Evolutionary conservation across 495 filamentous ascomycete species (phyloP), one percentile per base, ranked within the genome.

Genomic region (Hypoxylon crocopeplum): DNA sequence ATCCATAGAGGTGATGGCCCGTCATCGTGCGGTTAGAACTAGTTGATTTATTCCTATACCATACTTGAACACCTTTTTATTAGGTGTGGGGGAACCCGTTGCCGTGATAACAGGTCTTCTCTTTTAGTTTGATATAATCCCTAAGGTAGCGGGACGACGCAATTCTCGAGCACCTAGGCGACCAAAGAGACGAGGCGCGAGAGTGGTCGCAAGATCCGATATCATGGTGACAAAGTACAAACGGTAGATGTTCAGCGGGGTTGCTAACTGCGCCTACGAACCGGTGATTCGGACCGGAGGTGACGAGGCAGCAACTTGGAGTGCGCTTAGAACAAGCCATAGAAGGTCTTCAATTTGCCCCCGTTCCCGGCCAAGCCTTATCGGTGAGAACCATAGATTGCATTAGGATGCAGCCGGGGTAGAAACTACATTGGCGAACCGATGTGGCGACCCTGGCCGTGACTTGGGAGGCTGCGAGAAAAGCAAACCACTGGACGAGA

Each of bases 401-500:
- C 32, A 40, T 48, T 40, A 6, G 32, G 32, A 47, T 46, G 54
- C 32, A 50, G 32, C 48, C 13, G n/a, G 48, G 34, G 20, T 20
- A 33, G 2, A 42, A 34, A 45, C 55, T 40, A 37, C 54, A 17
- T 50, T 44, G 54, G 49, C 49, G 53, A 49, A 53, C 48, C 37
- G 21, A 34, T 20, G 41, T 52, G 30, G 37, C 20, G 25, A 22
- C 29, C 52, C 20, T 58, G 34, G 25, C 21, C 13, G 49, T 44
- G 30, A 44, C 42, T 11, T 39, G 47, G 20, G 41, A 13, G 33
- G 47, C 36, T 48, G 32, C 13, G 29, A 5, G 27, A 27, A 41
- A 32, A 39, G 24, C 21, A 32, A 29, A 34, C 20, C 20, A 59
- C 38, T 50, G 49, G 49, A 47, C 38, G 33, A 27, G 33, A 51